Percentiles rank a stretch among this genome's conserved stretches.
These are phyloP conservation scores for Hondaea fermentalgiana DNA, from an alignment of 108 stramenopile genomes.

Conservation along the genomic window DNA sequence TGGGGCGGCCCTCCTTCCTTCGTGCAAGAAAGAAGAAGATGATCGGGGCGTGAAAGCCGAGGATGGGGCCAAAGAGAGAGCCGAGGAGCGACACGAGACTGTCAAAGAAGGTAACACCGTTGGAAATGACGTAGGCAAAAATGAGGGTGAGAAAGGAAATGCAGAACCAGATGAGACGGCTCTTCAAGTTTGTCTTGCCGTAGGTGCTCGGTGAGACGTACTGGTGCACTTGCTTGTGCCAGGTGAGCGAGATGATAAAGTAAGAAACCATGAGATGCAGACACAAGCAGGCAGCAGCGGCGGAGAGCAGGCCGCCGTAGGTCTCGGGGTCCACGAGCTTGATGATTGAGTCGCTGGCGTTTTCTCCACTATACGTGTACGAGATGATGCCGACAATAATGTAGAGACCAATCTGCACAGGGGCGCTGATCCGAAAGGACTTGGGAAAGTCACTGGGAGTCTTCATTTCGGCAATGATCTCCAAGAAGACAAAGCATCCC, in stretches of 20 bases:
- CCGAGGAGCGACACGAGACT: background rate
- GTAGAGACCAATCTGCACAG: background rate
- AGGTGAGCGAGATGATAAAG: background rate
- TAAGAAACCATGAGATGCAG: background rate
- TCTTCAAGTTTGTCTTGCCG: background rate
- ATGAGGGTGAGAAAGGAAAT: background rate
- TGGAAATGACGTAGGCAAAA: background rate
- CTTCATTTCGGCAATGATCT: background rate
- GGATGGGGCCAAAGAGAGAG: background rate
- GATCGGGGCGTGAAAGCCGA: background rate
- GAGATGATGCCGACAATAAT: background rate
- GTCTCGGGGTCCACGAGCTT: background rate
- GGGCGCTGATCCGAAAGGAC: background rate
- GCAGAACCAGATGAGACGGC: background rate
- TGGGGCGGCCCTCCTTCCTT: background rate
- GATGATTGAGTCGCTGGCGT: background rate
- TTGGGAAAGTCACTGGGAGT: background rate
- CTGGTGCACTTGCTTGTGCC: background rate
- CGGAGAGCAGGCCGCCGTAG: background rate
- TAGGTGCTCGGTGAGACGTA: background rate
- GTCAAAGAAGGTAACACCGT: background rate
- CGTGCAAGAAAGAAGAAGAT: background rate
- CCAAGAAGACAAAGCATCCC: background rate
- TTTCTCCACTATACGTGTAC: background rate
- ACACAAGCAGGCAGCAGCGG: background rate